These are phyloP conservation scores for Emergomyces pasteurianus DNA, from an alignment of 2,329 filamentous ascomycete species.

Conservation along the genomic window DNA sequence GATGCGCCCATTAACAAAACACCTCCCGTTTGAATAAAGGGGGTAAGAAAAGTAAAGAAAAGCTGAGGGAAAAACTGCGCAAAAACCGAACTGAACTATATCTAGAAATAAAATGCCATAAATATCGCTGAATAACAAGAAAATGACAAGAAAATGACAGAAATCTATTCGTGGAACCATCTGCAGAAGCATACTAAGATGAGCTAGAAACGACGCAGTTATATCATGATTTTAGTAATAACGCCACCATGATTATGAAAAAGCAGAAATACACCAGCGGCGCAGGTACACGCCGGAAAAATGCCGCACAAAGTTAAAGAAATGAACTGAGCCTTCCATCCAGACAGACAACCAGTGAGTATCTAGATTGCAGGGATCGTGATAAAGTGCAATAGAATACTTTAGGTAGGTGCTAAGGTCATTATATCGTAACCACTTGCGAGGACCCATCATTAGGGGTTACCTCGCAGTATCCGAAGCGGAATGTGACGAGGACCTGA, in stretches of 20 bases:
- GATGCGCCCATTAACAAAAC: not conserved
- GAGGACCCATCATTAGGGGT: not conserved
- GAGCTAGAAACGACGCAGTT: not conserved
- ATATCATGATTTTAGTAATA: not conserved
- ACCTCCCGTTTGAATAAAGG: not conserved
- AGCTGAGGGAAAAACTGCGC: not conserved
- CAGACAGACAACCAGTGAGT: not conserved
- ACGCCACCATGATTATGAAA: not conserved
- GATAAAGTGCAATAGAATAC: not conserved
- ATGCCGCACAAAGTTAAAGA: not conserved
- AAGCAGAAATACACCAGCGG: not conserved
- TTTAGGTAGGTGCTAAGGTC: not conserved
- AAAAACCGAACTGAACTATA: not conserved
- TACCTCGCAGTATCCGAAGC: not conserved
- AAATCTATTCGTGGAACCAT: not conserved
- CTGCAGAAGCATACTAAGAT: not conserved
- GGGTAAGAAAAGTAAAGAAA: not conserved
- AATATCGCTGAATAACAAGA: not conserved
- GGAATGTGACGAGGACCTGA: not conserved
- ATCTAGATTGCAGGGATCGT: not conserved
- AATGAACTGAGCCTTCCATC: not conserved
- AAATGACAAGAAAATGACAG: not conserved
- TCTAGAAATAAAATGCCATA: not conserved
- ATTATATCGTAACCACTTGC: not conserved
- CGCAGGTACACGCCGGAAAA: not conserved